Conservation (phyloP, 352 stramenopile species). For the Phytophthora aleatoria region DNA sequence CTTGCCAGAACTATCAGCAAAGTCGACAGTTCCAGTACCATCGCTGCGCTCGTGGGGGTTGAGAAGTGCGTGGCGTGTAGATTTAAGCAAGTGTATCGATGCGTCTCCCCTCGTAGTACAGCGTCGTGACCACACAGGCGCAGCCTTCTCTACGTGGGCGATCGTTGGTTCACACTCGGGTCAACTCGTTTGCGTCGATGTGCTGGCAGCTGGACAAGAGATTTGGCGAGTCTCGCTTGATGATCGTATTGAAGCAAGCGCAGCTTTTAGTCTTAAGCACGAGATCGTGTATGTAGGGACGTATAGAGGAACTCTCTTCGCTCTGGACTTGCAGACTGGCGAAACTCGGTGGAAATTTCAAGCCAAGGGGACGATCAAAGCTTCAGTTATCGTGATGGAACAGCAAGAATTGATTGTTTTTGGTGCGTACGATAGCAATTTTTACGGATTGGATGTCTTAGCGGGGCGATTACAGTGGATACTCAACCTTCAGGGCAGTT, state of each 20-base stretch:
- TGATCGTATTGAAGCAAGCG: constrained; percentile 62
- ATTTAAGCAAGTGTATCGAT: constrained; percentile 70
- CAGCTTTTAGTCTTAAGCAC: constrained; percentile 38
- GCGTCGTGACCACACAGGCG: neutral
- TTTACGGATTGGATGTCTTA: constrained; percentile 42
- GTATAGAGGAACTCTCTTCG: constrained; percentile 56
- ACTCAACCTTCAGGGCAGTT: constrained; percentile 41
- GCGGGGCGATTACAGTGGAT: constrained; percentile 35
- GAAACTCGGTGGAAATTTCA: constrained; percentile 39
- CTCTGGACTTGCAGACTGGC: constrained; percentile 43
- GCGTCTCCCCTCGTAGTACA: constrained; percentile 61
- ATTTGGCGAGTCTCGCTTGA: constrained; percentile 54
- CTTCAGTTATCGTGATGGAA: constrained; percentile 52
- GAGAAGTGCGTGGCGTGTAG: constrained; percentile 28
- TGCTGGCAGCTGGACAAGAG: constrained; percentile 23
- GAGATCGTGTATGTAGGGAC: constrained; percentile 54
- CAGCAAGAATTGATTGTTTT: constrained; percentile 42
- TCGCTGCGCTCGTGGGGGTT: constrained; percentile 13
- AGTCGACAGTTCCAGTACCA: too few species aligned
- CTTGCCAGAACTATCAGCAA: neutral
- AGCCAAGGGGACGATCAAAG: constrained; percentile 52
- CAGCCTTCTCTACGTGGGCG: constrained; percentile 25
- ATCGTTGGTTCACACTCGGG: constrained; percentile 60
- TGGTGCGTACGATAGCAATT: constrained; percentile 54
- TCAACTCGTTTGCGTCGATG: constrained; percentile 50